Conservation (phyloP, 805 yeast genomes). For the Clavispora carvajalis region DNA sequence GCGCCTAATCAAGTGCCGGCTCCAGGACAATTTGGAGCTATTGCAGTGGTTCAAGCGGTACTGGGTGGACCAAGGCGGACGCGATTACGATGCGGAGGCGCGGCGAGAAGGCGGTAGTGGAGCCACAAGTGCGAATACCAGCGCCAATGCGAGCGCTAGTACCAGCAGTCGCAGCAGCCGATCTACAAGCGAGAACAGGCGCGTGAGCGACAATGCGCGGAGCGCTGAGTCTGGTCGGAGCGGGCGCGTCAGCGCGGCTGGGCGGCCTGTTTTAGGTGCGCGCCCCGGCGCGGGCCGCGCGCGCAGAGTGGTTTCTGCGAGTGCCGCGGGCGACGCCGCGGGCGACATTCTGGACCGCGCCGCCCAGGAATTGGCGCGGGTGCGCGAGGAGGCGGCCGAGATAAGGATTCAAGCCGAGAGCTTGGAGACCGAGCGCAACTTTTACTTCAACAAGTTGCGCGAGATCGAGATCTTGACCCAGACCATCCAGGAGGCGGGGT, state of each 20-base stretch:
- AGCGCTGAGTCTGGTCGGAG: conserved; percentile 17
- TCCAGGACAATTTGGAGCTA: conserved; percentile 92
- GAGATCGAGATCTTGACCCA: conserved; percentile 82
- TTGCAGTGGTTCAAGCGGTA: conserved; percentile 84
- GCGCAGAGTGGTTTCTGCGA: background rate
- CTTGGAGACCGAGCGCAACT: conserved; percentile 77
- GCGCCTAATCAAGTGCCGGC: conserved; percentile 72
- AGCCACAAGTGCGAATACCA: conserved; percentile 3
- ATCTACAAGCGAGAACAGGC: conserved; percentile 1
- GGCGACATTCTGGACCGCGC: conserved; percentile 35
- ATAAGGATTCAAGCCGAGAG: conserved; percentile 56
- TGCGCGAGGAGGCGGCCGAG: conserved; percentile 51
- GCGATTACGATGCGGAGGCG: conserved; percentile 65
- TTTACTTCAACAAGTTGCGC: conserved; percentile 83
- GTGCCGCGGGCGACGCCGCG: conserved; percentile 9
- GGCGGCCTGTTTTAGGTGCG: background rate
- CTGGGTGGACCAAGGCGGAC: conserved; percentile 62
- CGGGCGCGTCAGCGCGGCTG: conserved; percentile 2
- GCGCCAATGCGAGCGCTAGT: conserved; percentile 3
- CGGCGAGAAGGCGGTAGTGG: conserved; percentile 15
- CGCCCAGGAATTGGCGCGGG: conserved; percentile 26
- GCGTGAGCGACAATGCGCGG: conserved; percentile 2
- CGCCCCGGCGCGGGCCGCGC: background rate
- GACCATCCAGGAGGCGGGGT: conserved; percentile 30
- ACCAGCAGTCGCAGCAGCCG: conserved; percentile 8